Base-by-base conservation (phyloP, 768 basidiomycete species). In the Holtermannia corniformis region DNA sequence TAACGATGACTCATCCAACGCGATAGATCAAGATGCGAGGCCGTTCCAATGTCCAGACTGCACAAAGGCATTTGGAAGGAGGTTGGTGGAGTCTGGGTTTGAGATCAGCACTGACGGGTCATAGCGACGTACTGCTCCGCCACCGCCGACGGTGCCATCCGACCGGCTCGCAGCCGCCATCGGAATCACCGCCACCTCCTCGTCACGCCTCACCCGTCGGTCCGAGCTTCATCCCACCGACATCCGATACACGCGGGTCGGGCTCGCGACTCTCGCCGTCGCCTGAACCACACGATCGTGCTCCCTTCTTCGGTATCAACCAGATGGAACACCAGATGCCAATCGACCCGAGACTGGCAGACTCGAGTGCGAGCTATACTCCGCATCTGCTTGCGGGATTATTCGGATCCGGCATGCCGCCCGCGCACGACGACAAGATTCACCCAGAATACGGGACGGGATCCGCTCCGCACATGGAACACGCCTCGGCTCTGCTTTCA, bases 1-100 rank as follows among this genome's bases (percentile, higher is more conserved):
- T 22, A 16, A 16, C 16, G 32, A 7, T 37, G 32, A 16, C 32
- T 37, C 16, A 7, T 7, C 32, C 16, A 16, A 37, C 20, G 20
- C n/a, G 47, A 5, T 52, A 74, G 72, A 74, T 44, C 64, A 69
- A 47, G 72, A 73, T 46, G 68, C 61, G n/a, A 56, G 71, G 44
- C 73, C 73, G 3, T 74, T 74, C 55, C 54, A 54, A 40, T 74
- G 73, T 47, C 60, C 59, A 52, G 63, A 71, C 37, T 74, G 73
- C 47, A 54, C 61, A 10, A 74, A 74, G 51, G 61, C 67, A 13
- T 74, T 73, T 49, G 73, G 72, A 4, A 45, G 73, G 59, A 73
- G 73, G 73, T 71, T 25, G 44, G 63, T 42, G 19, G 11, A 41
- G 20, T 23, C 20, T 51, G 16, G 7, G 32, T 37, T 16, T 16